A percentile compares a stretch with the other conserved stretches of the same genome.
Conservation (phyloP, 495 filamentous ascomycete genomes). For the Extremus antarcticus region DNA sequence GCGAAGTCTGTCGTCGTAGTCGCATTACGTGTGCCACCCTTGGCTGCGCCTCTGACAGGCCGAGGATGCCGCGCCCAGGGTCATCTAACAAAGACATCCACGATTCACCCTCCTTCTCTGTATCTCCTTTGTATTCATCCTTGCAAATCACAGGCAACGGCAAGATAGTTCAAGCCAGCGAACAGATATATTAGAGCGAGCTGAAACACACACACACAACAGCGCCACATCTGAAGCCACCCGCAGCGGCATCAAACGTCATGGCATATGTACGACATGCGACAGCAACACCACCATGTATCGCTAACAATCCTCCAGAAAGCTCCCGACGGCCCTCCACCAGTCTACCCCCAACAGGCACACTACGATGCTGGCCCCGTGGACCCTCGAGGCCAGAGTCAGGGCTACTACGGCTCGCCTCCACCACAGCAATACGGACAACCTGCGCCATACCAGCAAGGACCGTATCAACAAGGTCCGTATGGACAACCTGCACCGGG, state of each 20-base stretch:
- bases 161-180: background rate
- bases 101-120: background rate
- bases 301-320: conserved; percentile 6
- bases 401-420: conserved; percentile 7
- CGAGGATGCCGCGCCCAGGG: background rate
- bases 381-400: conserved; percentile 4
- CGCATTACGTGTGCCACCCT: too few species aligned
- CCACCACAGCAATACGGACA: conserved; percentile 6
- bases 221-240: background rate
- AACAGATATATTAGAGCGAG: background rate
- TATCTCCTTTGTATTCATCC: background rate
- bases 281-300: background rate
- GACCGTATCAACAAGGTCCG: background rate
- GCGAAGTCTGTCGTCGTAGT: too few species aligned
- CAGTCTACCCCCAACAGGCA: conserved; percentile 18
- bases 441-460: conserved; percentile 2
- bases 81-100: background rate
- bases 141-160: background rate
- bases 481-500: conserved; percentile 10
- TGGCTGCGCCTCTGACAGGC: background rate
- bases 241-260: background rate
- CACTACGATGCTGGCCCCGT: conserved; percentile 21
- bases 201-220: background rate
- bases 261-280: background rate
- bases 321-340: conserved; percentile 12